phyloP scores from a whole-genome alignment of 2,329 filamentous ascomycete species.

The Monosporascus sp. region DNA sequence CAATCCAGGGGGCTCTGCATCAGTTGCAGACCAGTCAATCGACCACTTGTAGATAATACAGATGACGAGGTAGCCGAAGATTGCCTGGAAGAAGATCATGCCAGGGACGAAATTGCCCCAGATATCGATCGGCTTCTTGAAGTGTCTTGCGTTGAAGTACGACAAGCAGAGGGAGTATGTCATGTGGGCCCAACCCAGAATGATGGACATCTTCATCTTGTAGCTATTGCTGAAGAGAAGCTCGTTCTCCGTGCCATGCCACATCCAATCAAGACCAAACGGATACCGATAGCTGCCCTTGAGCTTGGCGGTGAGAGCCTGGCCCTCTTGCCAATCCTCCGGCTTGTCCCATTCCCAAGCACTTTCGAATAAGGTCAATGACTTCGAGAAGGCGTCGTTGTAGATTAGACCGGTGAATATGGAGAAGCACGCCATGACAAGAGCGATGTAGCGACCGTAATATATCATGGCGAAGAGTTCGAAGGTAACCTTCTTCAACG shows the following conservation, averaged over 20 bases:
- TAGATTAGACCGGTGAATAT: constrained; percentile 97
- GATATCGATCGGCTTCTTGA: constrained; percentile 91
- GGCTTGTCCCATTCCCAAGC: constrained; percentile 79
- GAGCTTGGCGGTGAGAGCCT: constrained; percentile 61
- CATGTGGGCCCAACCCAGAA: constrained; percentile 97
- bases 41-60: constrained; percentile 98
- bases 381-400: constrained; percentile 95
- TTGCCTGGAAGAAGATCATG: constrained; percentile 99
- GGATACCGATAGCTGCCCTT: constrained; percentile 78
- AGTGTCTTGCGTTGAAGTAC: constrained; percentile 89
- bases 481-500: constrained; percentile 84
- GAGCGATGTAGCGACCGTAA: constrained; percentile 96
- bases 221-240: constrained; percentile 96
- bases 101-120: constrained; percentile 96
- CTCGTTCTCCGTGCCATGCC: constrained; percentile 94
- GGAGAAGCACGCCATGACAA: constrained; percentile 97
- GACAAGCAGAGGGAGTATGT: constrained; percentile 94
- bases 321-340: constrained; percentile 58
- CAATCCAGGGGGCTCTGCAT: constrained; percentile 71
- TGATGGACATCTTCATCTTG: constrained; percentile 99
- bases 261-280: constrained; percentile 91
- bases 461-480: constrained; percentile 98
- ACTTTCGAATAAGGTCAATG: constrained; percentile 81
- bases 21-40: constrained; percentile 71
- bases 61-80: constrained; percentile 93